These are phyloP conservation scores for Alternaria solani DNA, from an alignment of 2,329 filamentous ascomycete species.

Conservation along the genomic window DNA sequence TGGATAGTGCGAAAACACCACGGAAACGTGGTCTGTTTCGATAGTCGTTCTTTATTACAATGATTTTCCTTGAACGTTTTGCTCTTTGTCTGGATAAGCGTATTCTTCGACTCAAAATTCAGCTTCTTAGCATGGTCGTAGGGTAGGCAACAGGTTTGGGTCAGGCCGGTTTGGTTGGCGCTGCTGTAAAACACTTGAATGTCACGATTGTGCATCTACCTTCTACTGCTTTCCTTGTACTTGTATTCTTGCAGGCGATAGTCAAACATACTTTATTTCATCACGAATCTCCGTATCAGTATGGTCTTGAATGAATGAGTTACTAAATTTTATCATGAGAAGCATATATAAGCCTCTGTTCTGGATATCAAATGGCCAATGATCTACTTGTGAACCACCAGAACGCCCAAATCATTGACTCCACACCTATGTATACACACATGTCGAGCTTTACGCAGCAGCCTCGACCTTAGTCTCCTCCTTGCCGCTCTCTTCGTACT, in stretches of 20 bases:
- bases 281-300: neutral
- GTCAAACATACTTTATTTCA: neutral
- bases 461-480: constrained; percentile 37
- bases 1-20: constrained; percentile 26
- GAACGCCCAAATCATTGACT: constrained; percentile 7
- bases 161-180: neutral
- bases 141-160: neutral
- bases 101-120: neutral
- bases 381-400: neutral
- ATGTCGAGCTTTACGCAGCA: constrained; percentile 20
- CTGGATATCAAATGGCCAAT: constrained; percentile 14
- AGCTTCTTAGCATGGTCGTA: neutral
- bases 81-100: neutral
- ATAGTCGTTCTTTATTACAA: constrained; percentile 1
- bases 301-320: constrained; percentile 5
- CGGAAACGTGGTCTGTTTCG: constrained; percentile 32
- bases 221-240: neutral
- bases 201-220: neutral
- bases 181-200: neutral
- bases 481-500: constrained; percentile 55
- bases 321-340: constrained; percentile 4
- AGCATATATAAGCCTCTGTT: constrained; percentile 4
- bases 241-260: neutral
- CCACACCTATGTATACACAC: neutral
- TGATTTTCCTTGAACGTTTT: neutral